These are phyloP conservation scores for Strigomonas galati DNA, from an alignment of 208 protist species.

Conservation along the genomic window DNA sequence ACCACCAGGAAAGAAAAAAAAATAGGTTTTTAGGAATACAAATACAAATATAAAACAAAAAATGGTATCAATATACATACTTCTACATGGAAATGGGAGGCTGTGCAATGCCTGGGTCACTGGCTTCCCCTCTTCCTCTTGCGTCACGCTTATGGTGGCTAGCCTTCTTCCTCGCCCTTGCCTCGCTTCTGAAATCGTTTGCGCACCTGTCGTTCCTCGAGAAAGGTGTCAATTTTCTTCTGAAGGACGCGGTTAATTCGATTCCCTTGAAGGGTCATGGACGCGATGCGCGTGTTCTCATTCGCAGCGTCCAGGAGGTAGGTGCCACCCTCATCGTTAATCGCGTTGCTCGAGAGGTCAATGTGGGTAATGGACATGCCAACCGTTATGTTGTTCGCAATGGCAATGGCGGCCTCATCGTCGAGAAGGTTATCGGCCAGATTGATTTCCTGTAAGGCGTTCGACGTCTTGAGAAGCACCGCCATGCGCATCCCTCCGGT, in stretches of 20 bases:
- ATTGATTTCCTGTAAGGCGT: conserved; percentile 60
- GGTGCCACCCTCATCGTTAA: conserved; percentile 64
- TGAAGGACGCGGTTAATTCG: conserved; percentile 74
- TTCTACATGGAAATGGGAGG: background rate
- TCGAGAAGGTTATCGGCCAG: conserved; percentile 82
- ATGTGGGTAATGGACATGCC: conserved; percentile 53
- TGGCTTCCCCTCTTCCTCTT: too few species aligned
- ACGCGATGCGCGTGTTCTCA: conserved; percentile 58
- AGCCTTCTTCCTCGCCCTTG: conserved; percentile 6
- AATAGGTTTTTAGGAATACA: conserved; percentile 3
- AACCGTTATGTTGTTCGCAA: conserved; percentile 66
- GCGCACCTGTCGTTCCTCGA: conserved; percentile 46
- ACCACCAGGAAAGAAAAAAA: background rate
- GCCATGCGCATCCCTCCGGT: conserved; percentile 70
- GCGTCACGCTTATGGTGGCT: background rate
- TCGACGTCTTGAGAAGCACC: conserved; percentile 58
- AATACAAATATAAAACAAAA: too few species aligned
- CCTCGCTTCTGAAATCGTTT: too few species aligned
- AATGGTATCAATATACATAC: background rate
- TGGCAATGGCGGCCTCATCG: conserved; percentile 64
- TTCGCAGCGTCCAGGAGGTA: conserved; percentile 72
- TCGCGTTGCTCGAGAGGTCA: conserved; percentile 72
- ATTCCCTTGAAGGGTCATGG: conserved; percentile 76
- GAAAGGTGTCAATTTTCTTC: conserved; percentile 77
- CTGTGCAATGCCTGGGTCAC: too few species aligned